Percentiles rank a stretch among this genome's conserved stretches.
Conservation (phyloP, 192 early-diverging fungal species). For the Coemansia sp. region DNA sequence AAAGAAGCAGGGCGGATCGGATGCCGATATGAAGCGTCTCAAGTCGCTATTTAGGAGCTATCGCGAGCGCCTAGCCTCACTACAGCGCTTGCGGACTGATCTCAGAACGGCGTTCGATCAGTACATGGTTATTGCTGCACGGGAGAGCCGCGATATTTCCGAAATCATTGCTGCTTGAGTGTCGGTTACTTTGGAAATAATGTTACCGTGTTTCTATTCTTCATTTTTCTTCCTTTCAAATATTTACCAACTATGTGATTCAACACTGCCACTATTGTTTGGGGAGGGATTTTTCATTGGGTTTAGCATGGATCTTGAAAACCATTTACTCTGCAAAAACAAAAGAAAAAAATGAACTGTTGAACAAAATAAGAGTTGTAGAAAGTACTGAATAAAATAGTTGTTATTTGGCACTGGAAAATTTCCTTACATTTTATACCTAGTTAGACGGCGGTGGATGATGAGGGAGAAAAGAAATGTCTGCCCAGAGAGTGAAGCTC, state of each 20-base stretch:
- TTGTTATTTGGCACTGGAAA: no score
- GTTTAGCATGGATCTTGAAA: no score
- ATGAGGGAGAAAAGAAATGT: no score
- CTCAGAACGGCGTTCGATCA: conserved; percentile 26
- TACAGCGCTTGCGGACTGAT: conserved; percentile 30
- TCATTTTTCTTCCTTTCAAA: neutral
- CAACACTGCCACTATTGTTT: no score
- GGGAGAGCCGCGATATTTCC: conserved; percentile 45
- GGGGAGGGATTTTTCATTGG: no score
- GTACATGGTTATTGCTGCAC: conserved; percentile 45
- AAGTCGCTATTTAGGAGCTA: conserved; percentile 38
- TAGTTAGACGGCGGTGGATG: no score
- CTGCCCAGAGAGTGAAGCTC: no score
- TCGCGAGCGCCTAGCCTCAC: conserved; percentile 27
- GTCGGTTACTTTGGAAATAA: neutral
- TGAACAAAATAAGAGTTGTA: no score
- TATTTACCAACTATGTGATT: neutral
- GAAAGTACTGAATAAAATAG: no score
- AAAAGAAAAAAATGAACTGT: no score
- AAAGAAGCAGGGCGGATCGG: conserved; percentile 15
- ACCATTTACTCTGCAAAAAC: no score
- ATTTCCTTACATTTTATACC: no score
- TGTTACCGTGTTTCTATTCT: neutral
- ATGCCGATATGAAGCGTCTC: conserved; percentile 15
- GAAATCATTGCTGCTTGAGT: neutral